phyloP scores from a whole-genome alignment of 1,284 basidiomycete genomes.

The Ceratobasidium sp. region DNA sequence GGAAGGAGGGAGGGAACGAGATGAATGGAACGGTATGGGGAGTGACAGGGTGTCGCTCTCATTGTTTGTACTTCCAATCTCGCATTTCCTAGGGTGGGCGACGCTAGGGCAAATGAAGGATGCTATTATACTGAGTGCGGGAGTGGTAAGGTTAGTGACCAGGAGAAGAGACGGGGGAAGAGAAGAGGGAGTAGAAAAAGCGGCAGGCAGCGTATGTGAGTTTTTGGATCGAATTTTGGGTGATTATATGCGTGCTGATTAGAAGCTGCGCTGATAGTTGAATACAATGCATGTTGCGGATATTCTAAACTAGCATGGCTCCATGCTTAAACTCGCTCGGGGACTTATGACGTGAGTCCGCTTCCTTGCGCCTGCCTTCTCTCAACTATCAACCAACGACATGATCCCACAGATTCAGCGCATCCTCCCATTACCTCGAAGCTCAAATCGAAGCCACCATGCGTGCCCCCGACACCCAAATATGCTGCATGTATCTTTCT shows the following conservation, averaged over 20 bases:
- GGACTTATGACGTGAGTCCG: slow-evolving; percentile 85
- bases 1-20: too few species aligned
- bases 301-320: slow-evolving; percentile 88
- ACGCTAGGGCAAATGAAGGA: slow-evolving; percentile 51
- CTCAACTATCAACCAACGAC: slow-evolving; percentile 12
- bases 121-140: slow-evolving; percentile 38
- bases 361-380: background rate
- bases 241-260: background rate
- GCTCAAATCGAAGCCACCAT: slow-evolving; percentile 90
- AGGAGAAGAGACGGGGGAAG: slow-evolving; percentile 61
- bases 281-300: slow-evolving; percentile 92
- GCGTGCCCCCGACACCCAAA: slow-evolving; percentile 84
- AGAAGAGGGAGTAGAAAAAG: slow-evolving; percentile 74
- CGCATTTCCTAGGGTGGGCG: slow-evolving; percentile 34
- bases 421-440: slow-evolving; percentile 87
- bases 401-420: slow-evolving; percentile 71
- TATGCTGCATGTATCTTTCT: slow-evolving; percentile 89
- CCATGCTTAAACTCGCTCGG: slow-evolving; percentile 88
- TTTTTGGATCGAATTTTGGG: slow-evolving; percentile 48
- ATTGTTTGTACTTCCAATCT: slow-evolving; percentile 25
- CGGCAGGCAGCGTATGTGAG: slow-evolving; percentile 83
- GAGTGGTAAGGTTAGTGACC: slow-evolving; percentile 55
- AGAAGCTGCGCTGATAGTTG: slow-evolving; percentile 57
- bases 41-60: slow-evolving; percentile 21
- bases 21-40: too few species aligned